These are phyloP conservation scores for Acacia confusa DNA, from an alignment of 306 rosid species.

Conservation along the genomic window DNA sequence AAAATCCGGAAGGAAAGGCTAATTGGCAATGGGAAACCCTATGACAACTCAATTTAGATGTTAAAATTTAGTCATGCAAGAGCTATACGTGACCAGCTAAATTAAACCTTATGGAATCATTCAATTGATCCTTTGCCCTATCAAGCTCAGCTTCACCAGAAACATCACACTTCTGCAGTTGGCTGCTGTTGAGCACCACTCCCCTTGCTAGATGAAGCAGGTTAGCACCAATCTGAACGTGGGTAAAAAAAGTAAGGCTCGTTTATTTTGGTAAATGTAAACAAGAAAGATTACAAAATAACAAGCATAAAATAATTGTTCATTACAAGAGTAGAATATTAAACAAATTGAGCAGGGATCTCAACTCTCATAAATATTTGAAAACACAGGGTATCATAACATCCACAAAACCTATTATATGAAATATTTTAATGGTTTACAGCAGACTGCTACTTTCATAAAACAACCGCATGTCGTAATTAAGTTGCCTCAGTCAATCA, in stretches of 20 bases:
- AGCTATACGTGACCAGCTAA: slow-evolving; percentile 14
- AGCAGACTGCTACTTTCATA: neutral
- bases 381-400: neutral
- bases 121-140: slow-evolving; percentile 53
- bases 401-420: neutral
- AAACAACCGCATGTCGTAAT: neutral
- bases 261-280: slow-evolving; percentile 1
- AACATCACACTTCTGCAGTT: slow-evolving; percentile 44
- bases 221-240: slow-evolving; percentile 72
- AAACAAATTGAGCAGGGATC: slow-evolving; percentile 14
- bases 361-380: slow-evolving; percentile 15
- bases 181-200: slow-evolving; percentile 50
- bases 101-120: slow-evolving; percentile 64
- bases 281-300: neutral
- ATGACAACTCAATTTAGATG: neutral
- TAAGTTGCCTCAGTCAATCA: neutral
- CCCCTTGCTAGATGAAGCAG: slow-evolving; percentile 76
- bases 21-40: slow-evolving; percentile 3
- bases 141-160: slow-evolving; percentile 57
- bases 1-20: slow-evolving; percentile 10
- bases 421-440: neutral
- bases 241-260: slow-evolving; percentile 16
- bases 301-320: slow-evolving; percentile 12
- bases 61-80: slow-evolving; percentile 19
- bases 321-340: slow-evolving; percentile 4